Base-by-base conservation (phyloP, 2,329 filamentous ascomycete species). In the Tolypocladium paradoxum region DNA sequence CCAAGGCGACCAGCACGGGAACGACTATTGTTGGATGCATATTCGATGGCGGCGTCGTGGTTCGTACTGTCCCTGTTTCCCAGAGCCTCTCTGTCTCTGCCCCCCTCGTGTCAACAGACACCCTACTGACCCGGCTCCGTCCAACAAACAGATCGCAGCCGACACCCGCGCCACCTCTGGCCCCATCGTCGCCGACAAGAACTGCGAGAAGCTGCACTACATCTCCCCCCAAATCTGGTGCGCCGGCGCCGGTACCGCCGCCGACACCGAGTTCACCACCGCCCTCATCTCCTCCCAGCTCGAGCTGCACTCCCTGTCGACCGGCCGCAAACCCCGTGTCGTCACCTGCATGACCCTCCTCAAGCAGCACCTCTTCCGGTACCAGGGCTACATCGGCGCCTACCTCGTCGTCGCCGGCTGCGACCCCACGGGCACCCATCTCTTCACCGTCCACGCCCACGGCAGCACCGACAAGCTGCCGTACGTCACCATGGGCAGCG, bases 121-220 rank as follows among this genome's bases (percentile, higher is more conserved):
- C 9, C 27, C 6, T 47, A 33, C 43, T 47, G 43, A 47, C 43
- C 24, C 36, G 33, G 27, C 37, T 50, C 49, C n/a, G 4, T 40
- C 11, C 24, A 37, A 29, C 38, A 43, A 43, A 31, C 34, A 91
- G 87, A 97, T 99, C 73, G 93, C 93, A 58, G 93, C 93, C 76
- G 93, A 99, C 75, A 99, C 93, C 61, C 84, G 93, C 82, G 93
- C 93, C 59, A 99, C 93, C 48, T 95, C 88, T 60, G 93, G 93
- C 36, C 91, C 93, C 61, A 99, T 99, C 73, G 93, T 99, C 63
- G 95, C 95, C 73, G 93, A 99, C 83, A 99, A 99, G 89, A 99
- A 99, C 82, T 97, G 93, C 78, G 92, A 99, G 77, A 99, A 99
- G 78, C 85, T 99, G 60, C 93, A 99, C 77, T 99, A 95, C 79